phyloP scores from a whole-genome alignment of 345 rosid genomes.

The Brassica incana region DNA sequence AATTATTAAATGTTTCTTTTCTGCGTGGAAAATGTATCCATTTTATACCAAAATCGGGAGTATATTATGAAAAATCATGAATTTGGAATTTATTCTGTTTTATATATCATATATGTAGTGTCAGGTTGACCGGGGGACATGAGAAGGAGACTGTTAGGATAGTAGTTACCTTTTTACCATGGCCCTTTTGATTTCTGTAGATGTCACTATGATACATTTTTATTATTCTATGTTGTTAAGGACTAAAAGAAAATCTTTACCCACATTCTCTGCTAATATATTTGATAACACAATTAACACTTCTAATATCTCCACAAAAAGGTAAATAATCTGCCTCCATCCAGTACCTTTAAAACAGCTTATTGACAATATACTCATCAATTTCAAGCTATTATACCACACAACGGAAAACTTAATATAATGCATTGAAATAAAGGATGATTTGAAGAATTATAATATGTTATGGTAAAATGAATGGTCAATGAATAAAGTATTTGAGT shows the following conservation, averaged over 20 bases:
- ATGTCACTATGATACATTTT: background rate
- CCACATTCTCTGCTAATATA: background rate
- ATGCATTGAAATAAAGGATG: background rate
- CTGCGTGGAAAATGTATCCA: slow-evolving; percentile 7
- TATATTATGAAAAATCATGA: background rate
- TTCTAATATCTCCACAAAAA: background rate
- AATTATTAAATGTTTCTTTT: slow-evolving; percentile 6
- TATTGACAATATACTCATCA: background rate
- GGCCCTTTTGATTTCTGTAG: background rate
- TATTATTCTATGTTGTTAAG: background rate
- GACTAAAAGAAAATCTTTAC: background rate
- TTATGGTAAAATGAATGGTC: slow-evolving; percentile 28
- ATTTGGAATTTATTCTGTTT: slow-evolving; percentile 28
- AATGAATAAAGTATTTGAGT: slow-evolving; percentile 28
- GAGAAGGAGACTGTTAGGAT: slow-evolving; percentile 24
- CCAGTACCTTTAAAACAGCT: background rate
- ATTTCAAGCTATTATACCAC: background rate
- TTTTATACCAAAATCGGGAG: background rate
- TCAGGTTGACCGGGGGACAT: slow-evolving; percentile 41
- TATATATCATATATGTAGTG: slow-evolving; percentile 16
- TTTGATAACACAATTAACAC: background rate
- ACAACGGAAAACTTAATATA: background rate
- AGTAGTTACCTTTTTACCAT: background rate
- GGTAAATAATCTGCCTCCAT: background rate
- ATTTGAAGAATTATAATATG: background rate